These are phyloP conservation scores for Plantago coronopus DNA, from an alignment of 305 asterid species.

Conservation along the genomic window DNA sequence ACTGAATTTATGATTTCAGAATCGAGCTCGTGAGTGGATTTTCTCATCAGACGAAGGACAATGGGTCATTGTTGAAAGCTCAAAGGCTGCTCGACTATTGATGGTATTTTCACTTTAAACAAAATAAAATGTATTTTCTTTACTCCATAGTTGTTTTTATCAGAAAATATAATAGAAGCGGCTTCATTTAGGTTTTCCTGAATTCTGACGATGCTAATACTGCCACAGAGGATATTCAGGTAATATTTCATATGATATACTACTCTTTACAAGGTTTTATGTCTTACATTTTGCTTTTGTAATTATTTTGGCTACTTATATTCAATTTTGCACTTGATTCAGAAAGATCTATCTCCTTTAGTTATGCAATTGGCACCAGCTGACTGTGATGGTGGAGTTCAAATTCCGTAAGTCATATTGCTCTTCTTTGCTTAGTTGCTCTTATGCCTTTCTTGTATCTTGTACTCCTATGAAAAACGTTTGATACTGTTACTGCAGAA, in stretches of 20 bases:
- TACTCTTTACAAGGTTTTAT: constrained; percentile 13
- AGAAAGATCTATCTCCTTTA: constrained; percentile 89
- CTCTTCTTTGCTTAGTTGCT: constrained; percentile 1
- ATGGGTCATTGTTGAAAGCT: constrained; percentile 69
- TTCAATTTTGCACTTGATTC: constrained; percentile 22
- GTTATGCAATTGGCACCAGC: constrained; percentile 73
- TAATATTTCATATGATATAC: constrained; percentile 24
- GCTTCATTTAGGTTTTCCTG: constrained; percentile 51
- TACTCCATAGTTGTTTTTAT: constrained; percentile 5
- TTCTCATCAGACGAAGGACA: constrained; percentile 92
- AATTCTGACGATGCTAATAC: constrained; percentile 59
- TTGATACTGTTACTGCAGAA: no score
- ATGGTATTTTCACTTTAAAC: constrained; percentile 42
- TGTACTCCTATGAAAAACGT: no score
- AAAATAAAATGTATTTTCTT: constrained; percentile 4
- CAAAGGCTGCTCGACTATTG: constrained; percentile 79
- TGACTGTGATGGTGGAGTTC: constrained; percentile 37
- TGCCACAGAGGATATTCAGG: constrained; percentile 79
- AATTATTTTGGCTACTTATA: constrained; percentile 21
- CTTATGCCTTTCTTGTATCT: constrained; percentile 11
- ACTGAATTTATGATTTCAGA: constrained; percentile 57
- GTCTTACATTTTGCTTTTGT: constrained; percentile 21
- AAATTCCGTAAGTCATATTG: constrained; percentile 66
- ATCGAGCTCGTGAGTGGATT: constrained; percentile 86
- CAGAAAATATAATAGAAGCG: constrained; percentile 10